Percentiles rank a stretch among this genome's conserved stretches.
These are phyloP conservation scores for Berberis vulgaris DNA, from an alignment of 164 flowering plant genomes.

Conservation along the genomic window DNA sequence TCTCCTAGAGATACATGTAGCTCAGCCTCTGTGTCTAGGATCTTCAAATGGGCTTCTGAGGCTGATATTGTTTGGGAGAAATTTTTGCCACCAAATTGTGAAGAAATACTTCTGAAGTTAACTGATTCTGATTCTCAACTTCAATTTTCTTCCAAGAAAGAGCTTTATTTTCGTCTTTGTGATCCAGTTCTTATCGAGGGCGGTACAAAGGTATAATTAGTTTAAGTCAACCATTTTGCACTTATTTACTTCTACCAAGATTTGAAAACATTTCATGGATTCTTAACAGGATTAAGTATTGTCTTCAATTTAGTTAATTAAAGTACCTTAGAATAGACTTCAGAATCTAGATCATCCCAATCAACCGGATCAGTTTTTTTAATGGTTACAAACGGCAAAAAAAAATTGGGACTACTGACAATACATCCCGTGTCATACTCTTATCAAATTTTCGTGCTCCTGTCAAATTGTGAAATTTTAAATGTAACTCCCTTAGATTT, in stretches of 20 bases:
- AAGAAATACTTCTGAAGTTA: slow-evolving; percentile 21
- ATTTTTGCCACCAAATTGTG: slow-evolving; percentile 40
- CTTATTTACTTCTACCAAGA: no score
- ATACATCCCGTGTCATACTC: no score
- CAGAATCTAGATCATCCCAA: no score
- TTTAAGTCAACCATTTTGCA: background rate
- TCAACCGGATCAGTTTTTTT: no score
- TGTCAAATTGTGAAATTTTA: no score
- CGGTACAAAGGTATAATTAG: slow-evolving; percentile 34
- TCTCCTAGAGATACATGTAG: slow-evolving; percentile 45
- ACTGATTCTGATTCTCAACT: slow-evolving; percentile 14
- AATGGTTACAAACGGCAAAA: no score
- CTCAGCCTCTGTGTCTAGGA: slow-evolving; percentile 15
- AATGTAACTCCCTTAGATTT: no score
- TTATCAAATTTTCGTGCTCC: no score
- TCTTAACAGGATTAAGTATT: background rate
- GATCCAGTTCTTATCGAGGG: slow-evolving; percentile 32
- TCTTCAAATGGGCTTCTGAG: slow-evolving; percentile 20
- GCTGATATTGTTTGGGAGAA: slow-evolving; percentile 45
- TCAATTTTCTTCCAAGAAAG: slow-evolving; percentile 33
- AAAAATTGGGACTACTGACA: no score
- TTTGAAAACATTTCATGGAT: background rate
- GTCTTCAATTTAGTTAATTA: background rate
- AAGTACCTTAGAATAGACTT: no score
- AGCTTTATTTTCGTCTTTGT: slow-evolving; percentile 33